phyloP scores from a whole-genome alignment of 345 rosid species.

The Boechera retrofracta region DNA sequence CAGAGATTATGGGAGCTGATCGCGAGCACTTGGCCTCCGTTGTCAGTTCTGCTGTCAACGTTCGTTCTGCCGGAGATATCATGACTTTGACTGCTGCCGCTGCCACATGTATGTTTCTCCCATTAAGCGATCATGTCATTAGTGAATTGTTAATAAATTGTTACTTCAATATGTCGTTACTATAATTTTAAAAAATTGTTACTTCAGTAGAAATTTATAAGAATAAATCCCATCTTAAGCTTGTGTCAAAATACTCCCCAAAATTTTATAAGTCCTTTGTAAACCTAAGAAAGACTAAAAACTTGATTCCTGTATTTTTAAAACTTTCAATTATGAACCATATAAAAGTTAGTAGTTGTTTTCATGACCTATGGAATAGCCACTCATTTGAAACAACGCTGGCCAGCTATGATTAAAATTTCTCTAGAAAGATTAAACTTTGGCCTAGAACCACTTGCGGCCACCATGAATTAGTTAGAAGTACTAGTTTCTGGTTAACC shows the following conservation, averaged over 20 bases:
- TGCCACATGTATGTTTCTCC: slow-evolving; percentile 64
- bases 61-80: slow-evolving; percentile 80
- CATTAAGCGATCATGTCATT: background rate
- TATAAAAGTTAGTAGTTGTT: background rate
- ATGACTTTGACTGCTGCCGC: slow-evolving; percentile 88
- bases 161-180: background rate
- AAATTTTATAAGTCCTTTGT: background rate
- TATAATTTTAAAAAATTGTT: no score
- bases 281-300: background rate
- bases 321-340: background rate
- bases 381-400: background rate
- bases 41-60: slow-evolving; percentile 80
- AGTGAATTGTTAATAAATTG: background rate
- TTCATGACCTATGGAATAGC: background rate
- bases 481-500: background rate
- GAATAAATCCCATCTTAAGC: no score
- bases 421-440: background rate
- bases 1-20: slow-evolving; percentile 85
- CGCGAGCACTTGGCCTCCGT: slow-evolving; percentile 77
- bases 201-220: background rate
- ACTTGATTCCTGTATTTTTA: background rate
- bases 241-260: background rate
- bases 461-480: background rate
- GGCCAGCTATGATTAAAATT: background rate
- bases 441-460: background rate